phyloP scores from a whole-genome alignment of 495 filamentous ascomycete genomes.

The Aspergillus incahuasiensis region DNA sequence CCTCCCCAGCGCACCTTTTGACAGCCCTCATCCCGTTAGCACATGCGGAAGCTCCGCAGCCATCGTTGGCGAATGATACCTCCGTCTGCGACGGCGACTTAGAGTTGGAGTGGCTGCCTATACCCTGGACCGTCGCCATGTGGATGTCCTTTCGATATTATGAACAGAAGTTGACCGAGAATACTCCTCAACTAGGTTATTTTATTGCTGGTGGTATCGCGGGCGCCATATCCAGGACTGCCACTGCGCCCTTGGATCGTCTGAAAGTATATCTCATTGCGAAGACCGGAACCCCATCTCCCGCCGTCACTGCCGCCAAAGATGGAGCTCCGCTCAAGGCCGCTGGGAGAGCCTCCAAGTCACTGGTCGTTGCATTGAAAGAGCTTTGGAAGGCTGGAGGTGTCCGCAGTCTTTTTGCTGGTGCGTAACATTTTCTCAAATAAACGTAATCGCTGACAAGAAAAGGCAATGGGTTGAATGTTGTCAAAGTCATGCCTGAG shows the following conservation, averaged over 20 bases:
- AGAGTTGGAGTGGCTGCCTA: conserved; percentile 43
- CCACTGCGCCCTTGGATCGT: conserved; percentile 92
- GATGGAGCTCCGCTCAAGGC: conserved; percentile 64
- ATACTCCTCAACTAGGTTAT: conserved; percentile 78
- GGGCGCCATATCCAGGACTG: conserved; percentile 85
- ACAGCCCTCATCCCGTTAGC: conserved; percentile 38
- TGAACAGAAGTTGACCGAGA: conserved; percentile 58
- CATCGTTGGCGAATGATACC: conserved; percentile 28
- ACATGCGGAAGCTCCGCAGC: conserved; percentile 31
- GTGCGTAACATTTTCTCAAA: conserved; percentile 44
- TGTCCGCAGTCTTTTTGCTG: conserved; percentile 89
- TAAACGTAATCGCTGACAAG: conserved; percentile 24
- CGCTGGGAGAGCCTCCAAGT: conserved; percentile 59
- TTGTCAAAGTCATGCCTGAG: conserved; percentile 96
- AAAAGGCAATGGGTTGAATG: conserved; percentile 93
- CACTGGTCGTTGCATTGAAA: conserved; percentile 65
- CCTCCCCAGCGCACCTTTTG: conserved; percentile 35
- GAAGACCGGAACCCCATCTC: conserved; percentile 62
- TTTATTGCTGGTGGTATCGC: conserved; percentile 92
- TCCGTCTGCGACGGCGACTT: conserved; percentile 33
- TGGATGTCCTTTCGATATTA: conserved; percentile 47
- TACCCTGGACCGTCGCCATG: conserved; percentile 44
- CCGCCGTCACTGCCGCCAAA: conserved; percentile 63
- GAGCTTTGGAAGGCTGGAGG: conserved; percentile 83
- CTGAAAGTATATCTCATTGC: conserved; percentile 97